Conservation (phyloP, 2,329 filamentous ascomycete species). For the Hymenoscyphus salicellus region DNA sequence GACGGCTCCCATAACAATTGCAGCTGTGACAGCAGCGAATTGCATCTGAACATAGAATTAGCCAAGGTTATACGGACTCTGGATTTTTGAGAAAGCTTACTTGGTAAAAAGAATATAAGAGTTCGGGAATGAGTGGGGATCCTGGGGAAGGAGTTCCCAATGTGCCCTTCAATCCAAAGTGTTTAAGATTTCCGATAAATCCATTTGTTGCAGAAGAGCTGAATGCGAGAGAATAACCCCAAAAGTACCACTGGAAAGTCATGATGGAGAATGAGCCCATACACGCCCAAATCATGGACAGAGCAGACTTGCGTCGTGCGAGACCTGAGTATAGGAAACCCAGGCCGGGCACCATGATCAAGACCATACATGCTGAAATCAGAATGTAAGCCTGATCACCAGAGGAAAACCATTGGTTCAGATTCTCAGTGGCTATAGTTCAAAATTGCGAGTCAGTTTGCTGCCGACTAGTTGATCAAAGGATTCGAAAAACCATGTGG, state of each 20-base stretch:
- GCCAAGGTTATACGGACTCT: not conserved
- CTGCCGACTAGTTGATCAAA: not conserved
- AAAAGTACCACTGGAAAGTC: slow-evolving; percentile 99
- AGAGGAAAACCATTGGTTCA: slow-evolving; percentile 92
- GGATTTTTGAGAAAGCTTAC: slow-evolving; percentile 42
- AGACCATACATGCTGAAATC: slow-evolving; percentile 83
- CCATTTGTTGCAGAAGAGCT: slow-evolving; percentile 76
- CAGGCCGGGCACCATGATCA: slow-evolving; percentile 95
- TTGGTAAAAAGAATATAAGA: slow-evolving; percentile 94
- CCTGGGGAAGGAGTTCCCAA: slow-evolving; percentile 82
- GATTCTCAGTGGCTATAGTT: slow-evolving; percentile 68
- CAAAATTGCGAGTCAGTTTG: slow-evolving; percentile 13
- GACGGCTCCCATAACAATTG: slow-evolving; percentile 86
- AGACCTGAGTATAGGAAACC: slow-evolving; percentile 97
- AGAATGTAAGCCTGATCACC: slow-evolving; percentile 95
- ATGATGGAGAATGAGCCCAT: slow-evolving; percentile 91
- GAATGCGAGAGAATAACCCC: slow-evolving; percentile 96
- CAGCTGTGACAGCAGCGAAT: slow-evolving; percentile 91
- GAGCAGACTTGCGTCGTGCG: slow-evolving; percentile 93
- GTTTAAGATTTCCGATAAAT: slow-evolving; percentile 85
- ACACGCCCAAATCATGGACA: slow-evolving; percentile 95
- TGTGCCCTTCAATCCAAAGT: slow-evolving; percentile 85
- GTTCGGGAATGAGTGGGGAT: slow-evolving; percentile 80
- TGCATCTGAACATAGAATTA: slow-evolving; percentile 65
- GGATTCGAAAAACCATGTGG: not conserved